These are phyloP conservation scores for Closterium sp. DNA, from an alignment of 139 green algal species.

Conservation along the genomic window DNA sequence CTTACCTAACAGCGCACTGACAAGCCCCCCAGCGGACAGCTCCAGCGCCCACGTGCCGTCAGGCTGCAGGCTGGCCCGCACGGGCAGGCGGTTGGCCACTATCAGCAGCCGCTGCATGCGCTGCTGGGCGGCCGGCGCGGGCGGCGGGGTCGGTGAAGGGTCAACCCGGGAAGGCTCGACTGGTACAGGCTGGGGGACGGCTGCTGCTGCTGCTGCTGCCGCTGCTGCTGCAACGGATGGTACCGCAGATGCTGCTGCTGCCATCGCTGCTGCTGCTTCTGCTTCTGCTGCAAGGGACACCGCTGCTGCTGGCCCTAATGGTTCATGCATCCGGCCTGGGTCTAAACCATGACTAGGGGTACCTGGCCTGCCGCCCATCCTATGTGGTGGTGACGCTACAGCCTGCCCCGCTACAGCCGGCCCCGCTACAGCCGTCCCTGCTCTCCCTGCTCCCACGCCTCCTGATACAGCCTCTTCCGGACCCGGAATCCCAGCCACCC, in stretches of 20 bases:
- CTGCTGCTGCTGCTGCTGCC: background rate
- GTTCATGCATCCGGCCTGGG: no score
- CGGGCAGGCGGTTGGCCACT: conserved; percentile 93
- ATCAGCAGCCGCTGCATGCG: conserved; percentile 79
- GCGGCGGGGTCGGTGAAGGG: background rate
- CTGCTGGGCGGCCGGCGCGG: background rate
- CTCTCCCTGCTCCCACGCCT: background rate
- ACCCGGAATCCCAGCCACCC: background rate
- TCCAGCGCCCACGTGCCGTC: conserved; percentile 81
- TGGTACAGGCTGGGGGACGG: background rate
- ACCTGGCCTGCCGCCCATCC: background rate
- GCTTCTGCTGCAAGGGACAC: background rate
- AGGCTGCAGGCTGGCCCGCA: conserved; percentile 73
- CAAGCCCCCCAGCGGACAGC: conserved; percentile 85
- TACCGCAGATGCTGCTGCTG: background rate
- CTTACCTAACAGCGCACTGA: conserved; percentile 79
- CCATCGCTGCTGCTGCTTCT: background rate
- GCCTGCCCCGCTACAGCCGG: no score
- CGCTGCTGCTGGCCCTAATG: background rate
- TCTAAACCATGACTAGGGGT: background rate
- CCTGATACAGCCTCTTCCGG: background rate
- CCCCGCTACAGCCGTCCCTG: background rate
- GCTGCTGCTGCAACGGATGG: background rate
- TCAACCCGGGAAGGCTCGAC: background rate
- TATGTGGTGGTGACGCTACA: background rate